Percentiles rank a stretch among this genome's conserved stretches.
Conservation (phyloP, 2,329 filamentous ascomycete species). For the Alternaria gaisen region DNA sequence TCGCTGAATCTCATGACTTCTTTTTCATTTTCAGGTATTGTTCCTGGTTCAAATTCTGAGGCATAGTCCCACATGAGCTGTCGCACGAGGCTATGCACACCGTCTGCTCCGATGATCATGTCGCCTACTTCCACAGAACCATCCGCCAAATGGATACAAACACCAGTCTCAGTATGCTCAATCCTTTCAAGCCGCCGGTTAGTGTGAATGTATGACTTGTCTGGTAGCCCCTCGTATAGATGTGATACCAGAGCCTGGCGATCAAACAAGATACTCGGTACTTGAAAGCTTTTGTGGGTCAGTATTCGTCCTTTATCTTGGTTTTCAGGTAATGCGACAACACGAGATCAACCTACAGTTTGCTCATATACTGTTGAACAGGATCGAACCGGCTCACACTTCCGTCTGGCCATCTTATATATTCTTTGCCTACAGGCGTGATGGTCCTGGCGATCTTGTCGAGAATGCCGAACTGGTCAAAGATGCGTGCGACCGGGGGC, state of each 20-base stretch:
- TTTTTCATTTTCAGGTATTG: slow-evolving; percentile 16
- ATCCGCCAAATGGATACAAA: slow-evolving; percentile 26
- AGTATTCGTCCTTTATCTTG: background rate
- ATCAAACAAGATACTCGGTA: slow-evolving; percentile 25
- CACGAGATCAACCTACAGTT: background rate
- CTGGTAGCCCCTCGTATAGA: slow-evolving; percentile 30
- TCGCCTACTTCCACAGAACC: slow-evolving; percentile 29
- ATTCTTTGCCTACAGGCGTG: slow-evolving; percentile 18
- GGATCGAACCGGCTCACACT: slow-evolving; percentile 1
- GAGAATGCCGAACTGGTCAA: slow-evolving; percentile 37
- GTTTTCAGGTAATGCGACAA: background rate
- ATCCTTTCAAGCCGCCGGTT: slow-evolving; percentile 22
- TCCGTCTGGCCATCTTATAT: slow-evolving; percentile 26
- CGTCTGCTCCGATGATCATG: slow-evolving; percentile 38
- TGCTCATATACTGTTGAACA: slow-evolving; percentile 5
- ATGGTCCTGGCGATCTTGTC: slow-evolving; percentile 15
- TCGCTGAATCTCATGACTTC: slow-evolving; percentile 19
- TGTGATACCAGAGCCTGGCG: slow-evolving; percentile 27
- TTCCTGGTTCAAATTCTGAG: slow-evolving; percentile 7
- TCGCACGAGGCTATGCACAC: slow-evolving; percentile 32
- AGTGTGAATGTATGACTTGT: slow-evolving; percentile 28
- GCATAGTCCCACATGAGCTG: slow-evolving; percentile 36
- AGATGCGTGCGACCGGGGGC: slow-evolving; percentile 29
- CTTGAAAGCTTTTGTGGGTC: slow-evolving; percentile 11
- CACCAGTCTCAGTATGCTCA: slow-evolving; percentile 22